Percentiles rank a stretch among this genome's conserved stretches.
Evolutionary conservation across 2,329 filamentous ascomycete genomes (phyloP).

Genomic region (Paraphaeosphaeria sporulosa): DNA sequence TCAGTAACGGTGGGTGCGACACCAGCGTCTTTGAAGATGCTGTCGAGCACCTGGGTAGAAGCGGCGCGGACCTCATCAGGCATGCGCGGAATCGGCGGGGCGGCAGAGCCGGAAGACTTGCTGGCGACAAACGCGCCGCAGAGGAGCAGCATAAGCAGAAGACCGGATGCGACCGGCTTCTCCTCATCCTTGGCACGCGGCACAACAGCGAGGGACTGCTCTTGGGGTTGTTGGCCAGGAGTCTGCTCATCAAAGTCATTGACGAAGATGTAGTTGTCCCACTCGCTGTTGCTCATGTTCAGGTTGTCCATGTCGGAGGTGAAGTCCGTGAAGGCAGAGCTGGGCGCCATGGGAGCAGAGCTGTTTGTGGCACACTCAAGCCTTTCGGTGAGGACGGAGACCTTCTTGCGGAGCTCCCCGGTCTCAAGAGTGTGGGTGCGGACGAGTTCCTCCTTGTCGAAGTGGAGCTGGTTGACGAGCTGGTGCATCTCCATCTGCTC

Average conservation of each 20-base stretch:
- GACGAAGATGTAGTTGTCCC: constrained; percentile 83
- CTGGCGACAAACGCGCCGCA: constrained; percentile 96
- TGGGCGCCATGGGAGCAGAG: constrained; percentile 59
- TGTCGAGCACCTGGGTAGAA: constrained; percentile 78
- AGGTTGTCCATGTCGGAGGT: constrained; percentile 86
- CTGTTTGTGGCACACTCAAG: constrained; percentile 65
- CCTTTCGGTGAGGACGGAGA: constrained; percentile 78
- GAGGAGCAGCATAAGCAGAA: constrained; percentile 94
- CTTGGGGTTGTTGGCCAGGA: constrained; percentile 42
- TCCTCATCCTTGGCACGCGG: constrained; percentile 56
- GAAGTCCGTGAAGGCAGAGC: constrained; percentile 71
- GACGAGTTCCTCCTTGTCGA: constrained; percentile 93
- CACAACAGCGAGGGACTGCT: constrained; percentile 52
- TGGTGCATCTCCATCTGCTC: constrained; percentile 78
- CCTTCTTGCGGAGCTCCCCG: constrained; percentile 89
- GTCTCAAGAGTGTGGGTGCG: constrained; percentile 88
- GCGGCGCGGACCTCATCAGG: constrained; percentile 82
- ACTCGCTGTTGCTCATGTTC: constrained; percentile 76
- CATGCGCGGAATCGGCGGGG: constrained; percentile 76
- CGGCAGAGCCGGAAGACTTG: constrained; percentile 74
- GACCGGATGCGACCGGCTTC: constrained; percentile 75
- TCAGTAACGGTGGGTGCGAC: constrained; percentile 55
- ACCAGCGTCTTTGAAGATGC: constrained; percentile 81
- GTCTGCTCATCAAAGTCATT: constrained; percentile 68
- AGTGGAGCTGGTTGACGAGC: constrained; percentile 76